Conservation (phyloP, 306 rosid species). For the Fragaria iinumae region DNA sequence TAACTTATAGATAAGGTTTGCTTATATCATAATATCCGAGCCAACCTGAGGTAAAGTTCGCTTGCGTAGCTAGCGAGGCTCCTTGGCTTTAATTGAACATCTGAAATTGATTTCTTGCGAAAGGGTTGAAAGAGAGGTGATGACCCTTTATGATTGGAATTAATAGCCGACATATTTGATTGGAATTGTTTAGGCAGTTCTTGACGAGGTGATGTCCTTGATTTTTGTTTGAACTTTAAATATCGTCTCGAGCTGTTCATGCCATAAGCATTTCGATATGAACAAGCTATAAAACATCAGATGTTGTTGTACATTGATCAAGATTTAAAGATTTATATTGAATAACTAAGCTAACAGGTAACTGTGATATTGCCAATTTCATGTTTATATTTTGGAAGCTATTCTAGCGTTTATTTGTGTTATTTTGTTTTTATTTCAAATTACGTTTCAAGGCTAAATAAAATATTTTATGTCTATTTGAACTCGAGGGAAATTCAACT, state of each 20-base stretch:
- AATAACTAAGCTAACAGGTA: not conserved
- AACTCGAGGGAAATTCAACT: not conserved
- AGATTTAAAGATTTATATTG: not conserved
- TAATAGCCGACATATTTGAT: not conserved
- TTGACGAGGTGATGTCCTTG: not conserved
- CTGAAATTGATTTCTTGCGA: not conserved
- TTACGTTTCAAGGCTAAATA: not conserved
- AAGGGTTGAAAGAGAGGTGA: not conserved
- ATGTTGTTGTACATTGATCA: not conserved
- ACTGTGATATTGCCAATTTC: not conserved
- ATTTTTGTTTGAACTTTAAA: not conserved
- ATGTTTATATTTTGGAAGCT: not conserved
- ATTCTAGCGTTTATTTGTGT: not conserved
- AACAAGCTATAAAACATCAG: slow-evolving; percentile 9
- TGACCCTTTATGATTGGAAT: not conserved
- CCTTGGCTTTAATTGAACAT: not conserved
- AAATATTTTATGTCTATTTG: not conserved
- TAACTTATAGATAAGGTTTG: not conserved
- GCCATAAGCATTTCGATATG: not conserved
- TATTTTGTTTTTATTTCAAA: not conserved
- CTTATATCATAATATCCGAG: not conserved
- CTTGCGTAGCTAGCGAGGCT: not conserved
- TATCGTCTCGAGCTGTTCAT: not conserved
- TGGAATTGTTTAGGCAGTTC: not conserved
- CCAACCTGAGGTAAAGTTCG: not conserved